A percentile compares a stretch with the other conserved stretches of the same genome.
phyloP scores from a whole-genome alignment of 257 asterid genomes.

The Fraxinus pennsylvanica region DNA sequence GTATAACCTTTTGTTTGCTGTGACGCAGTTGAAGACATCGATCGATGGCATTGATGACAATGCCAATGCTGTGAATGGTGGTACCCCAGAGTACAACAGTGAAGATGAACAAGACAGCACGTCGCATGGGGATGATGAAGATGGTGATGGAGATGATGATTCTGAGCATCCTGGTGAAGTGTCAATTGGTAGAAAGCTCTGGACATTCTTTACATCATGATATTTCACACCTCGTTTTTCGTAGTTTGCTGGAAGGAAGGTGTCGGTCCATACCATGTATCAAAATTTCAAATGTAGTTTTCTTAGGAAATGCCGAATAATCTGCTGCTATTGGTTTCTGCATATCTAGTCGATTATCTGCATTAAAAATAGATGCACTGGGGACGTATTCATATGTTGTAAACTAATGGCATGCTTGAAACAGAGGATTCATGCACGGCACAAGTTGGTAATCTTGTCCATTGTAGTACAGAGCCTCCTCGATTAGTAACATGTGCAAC shows the following conservation, averaged over 20 bases:
- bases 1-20: slow-evolving; percentile 5
- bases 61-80: slow-evolving; percentile 29
- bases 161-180: slow-evolving; percentile 54
- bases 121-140: slow-evolving; percentile 32
- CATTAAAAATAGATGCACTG: not conserved
- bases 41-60: slow-evolving; percentile 26
- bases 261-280: not conserved
- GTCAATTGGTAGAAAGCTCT: slow-evolving; percentile 62
- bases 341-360: too few relatives aligned
- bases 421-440: too few relatives aligned
- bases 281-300: not conserved
- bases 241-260: not conserved
- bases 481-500: too few relatives aligned
- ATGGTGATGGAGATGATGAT: slow-evolving; percentile 26
- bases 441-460: too few relatives aligned
- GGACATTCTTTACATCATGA: slow-evolving; percentile 88
- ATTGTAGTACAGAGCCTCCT: too few relatives aligned
- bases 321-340: not conserved
- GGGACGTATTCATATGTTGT: not conserved
- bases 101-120: slow-evolving; percentile 52
- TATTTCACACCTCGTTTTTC: not conserved
- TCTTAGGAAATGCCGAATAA: too few relatives aligned
- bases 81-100: slow-evolving; percentile 44
- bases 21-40: slow-evolving; percentile 48
- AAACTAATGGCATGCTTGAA: not conserved